A percentile compares a stretch with the other conserved stretches of the same genome.
phyloP scores from a whole-genome alignment of 2,329 filamentous ascomycete species.

The Trichoderma hamatum region DNA sequence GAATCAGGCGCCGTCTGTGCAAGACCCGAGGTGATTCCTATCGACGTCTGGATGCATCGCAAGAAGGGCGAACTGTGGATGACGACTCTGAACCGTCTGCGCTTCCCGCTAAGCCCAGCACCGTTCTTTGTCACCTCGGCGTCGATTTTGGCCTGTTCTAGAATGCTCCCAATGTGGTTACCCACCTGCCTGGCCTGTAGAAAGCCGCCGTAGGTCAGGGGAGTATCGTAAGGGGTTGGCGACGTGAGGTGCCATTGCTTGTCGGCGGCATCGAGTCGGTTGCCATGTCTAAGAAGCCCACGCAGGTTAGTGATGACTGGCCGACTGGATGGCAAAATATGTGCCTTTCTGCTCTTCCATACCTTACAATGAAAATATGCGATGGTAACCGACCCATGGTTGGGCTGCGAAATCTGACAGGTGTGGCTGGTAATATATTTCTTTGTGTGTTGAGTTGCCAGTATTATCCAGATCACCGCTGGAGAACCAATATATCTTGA shows the following conservation, averaged over 20 bases:
- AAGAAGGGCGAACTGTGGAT: constrained; percentile 94
- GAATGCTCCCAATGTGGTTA: constrained; percentile 76
- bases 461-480: not conserved
- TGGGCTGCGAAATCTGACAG: not conserved
- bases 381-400: constrained; percentile 46
- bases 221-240: constrained; percentile 92
- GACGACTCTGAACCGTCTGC: constrained; percentile 73
- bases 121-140: constrained; percentile 39
- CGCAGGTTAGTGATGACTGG: constrained; percentile 7
- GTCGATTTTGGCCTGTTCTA: constrained; percentile 56
- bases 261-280: constrained; percentile 91
- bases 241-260: constrained; percentile 94
- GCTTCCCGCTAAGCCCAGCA: constrained; percentile 40
- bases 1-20: constrained; percentile 55
- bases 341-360: constrained; percentile 18
- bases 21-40: constrained; percentile 84
- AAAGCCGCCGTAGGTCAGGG: constrained; percentile 93
- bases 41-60: constrained; percentile 88
- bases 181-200: constrained; percentile 82
- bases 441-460: not conserved
- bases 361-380: constrained; percentile 51
- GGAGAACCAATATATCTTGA: not conserved
- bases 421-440: not conserved
- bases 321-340: not conserved
- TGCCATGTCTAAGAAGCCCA: constrained; percentile 70